Evolutionary conservation across 306 rosid genomes (phyloP).

Genomic region (Prunus salicina): DNA sequence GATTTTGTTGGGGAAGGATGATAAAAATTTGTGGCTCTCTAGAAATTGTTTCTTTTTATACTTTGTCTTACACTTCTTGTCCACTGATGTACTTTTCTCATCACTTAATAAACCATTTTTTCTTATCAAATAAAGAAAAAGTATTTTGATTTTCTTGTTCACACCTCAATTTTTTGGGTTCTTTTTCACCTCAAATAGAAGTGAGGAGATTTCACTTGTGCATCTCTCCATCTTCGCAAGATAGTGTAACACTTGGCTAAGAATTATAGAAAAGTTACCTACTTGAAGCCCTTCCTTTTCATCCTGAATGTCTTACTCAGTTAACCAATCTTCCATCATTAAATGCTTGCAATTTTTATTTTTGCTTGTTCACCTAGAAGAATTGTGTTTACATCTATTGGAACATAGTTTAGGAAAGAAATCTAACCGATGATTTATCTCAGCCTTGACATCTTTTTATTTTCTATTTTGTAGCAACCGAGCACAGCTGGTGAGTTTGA

Average conservation of each 20-base stretch:
- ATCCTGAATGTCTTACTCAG: neutral
- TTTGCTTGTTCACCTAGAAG: neutral
- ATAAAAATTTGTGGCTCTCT: neutral
- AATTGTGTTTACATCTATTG: neutral
- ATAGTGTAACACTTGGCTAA: too few species aligned
- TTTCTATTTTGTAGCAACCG: constrained; percentile 45
- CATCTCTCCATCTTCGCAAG: too few species aligned
- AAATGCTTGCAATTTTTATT: neutral
- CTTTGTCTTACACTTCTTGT: neutral
- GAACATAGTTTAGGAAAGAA: neutral
- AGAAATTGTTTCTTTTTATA: neutral
- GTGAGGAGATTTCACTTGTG: neutral
- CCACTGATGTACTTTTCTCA: neutral
- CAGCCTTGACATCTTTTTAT: constrained; percentile 13
- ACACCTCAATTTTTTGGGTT: neutral
- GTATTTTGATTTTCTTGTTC: too few species aligned
- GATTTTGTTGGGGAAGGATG: neutral
- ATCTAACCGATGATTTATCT: constrained; percentile 11
- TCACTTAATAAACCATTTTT: neutral
- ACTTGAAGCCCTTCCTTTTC: neutral
- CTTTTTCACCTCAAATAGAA: neutral
- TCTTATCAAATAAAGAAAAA: neutral
- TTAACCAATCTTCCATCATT: neutral
- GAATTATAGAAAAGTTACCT: too few species aligned
- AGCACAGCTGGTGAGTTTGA: constrained; percentile 50